A percentile compares a stretch with the other conserved stretches of the same genome.
These are phyloP conservation scores for Striga hermonthica DNA, from an alignment of 305 asterid species.

Conservation along the genomic window DNA sequence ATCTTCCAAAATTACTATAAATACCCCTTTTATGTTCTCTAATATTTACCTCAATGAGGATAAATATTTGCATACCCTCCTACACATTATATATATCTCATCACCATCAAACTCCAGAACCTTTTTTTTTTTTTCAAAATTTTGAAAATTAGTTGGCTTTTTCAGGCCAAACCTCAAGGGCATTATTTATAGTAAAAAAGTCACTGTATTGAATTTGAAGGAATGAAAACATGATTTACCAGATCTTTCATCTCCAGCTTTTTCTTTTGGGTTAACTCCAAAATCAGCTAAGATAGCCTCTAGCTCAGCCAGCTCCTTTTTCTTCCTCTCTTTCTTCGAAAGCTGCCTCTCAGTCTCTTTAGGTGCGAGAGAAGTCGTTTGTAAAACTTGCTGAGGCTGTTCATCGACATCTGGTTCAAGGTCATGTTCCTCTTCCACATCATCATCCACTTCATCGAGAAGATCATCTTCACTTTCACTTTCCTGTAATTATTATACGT, in stretches of 20 bases:
- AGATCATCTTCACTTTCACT: conserved; percentile 73
- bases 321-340: conserved; percentile 88
- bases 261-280: conserved; percentile 59
- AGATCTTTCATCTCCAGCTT: conserved; percentile 48
- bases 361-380: conserved; percentile 49
- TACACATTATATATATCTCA: no score
- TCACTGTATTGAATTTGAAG: neutral
- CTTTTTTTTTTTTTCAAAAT: no score
- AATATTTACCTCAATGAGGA: no score
- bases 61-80: no score
- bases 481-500: conserved; percentile 48
- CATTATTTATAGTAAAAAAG: neutral
- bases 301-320: conserved; percentile 92
- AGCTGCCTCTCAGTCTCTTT: conserved; percentile 87
- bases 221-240: conserved; percentile 40
- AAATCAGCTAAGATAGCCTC: conserved; percentile 91
- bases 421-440: conserved; percentile 61
- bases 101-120: neutral
- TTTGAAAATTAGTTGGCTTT: no score
- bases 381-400: conserved; percentile 40
- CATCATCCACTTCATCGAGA: conserved; percentile 61
- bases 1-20: no score
- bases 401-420: conserved; percentile 51
- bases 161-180: conserved; percentile 1
- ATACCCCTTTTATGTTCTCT: no score